Base-by-base conservation (phyloP, 2,329 filamentous ascomycete genomes). In the Colletotrichum tropicale region DNA sequence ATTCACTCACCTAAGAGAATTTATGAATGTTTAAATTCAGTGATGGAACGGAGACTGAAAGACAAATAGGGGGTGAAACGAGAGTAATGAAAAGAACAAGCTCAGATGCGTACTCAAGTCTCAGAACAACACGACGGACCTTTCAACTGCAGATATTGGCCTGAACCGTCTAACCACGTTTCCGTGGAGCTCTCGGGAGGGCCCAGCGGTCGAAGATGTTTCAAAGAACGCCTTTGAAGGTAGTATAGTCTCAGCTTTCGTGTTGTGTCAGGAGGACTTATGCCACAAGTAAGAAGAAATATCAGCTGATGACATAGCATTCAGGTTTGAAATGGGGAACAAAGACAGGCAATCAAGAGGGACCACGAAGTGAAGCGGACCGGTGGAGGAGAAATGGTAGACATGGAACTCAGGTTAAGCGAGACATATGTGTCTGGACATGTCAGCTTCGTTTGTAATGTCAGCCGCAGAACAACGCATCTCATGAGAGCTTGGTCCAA, bases 391-490 rank as follows among this genome's bases (percentile, higher is more conserved):
- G 43, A 48, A 48, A 48, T 48, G n/a, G 10, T 1, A 48, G n/a
- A 48, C 4, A 7, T 21, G 6, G 43, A 0, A 7, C 6, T 48
- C n/a, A 10, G 10, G 3, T 9, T 21, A 21, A 21, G 0, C 6
- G 1, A 48, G 10, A 6, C 10, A 21, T 13, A 48, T 13, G 4
- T 48, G n/a, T 6, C 18, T 21, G 43, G 43, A 21, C 10, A 21
- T 21, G n/a, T 13, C n/a, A 52, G 43, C 43, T 13, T 52, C 10
- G 43, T 13, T 21, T 21, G 10, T 52, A 6, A 7, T 52, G 43
- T n/a, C 43, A 52, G 10, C 10, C 43, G 13, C 2, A 7, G n/a
- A 52, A n/a, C n/a, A 10, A 52, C 13, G n/a, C n/a, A 52, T 52
- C n/a, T 8, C 2, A 21, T 0, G n/a, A 10, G 10, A 21, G 43